Conservation (phyloP, 2,329 filamentous ascomycete genomes). For the Xylaria sp. region DNA sequence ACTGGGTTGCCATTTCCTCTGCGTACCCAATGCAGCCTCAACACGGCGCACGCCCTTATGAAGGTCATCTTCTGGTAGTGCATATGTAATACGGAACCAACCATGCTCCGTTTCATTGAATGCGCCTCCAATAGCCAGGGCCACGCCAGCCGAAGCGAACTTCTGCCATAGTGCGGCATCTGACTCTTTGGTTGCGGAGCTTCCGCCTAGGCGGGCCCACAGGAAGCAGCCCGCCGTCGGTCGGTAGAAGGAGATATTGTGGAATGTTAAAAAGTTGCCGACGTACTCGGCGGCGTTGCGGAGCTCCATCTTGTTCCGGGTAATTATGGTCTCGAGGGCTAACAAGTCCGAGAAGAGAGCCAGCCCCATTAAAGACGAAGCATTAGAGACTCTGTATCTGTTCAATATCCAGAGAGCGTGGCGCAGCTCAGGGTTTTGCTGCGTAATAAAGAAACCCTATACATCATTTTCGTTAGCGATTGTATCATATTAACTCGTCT, state of each 20-base stretch:
- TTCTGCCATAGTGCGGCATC: slow-evolving; percentile 14
- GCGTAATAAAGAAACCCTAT: slow-evolving; percentile 27
- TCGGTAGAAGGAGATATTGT: slow-evolving; percentile 24
- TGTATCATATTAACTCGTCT: too few relatives aligned
- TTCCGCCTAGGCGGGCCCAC: slow-evolving; percentile 26
- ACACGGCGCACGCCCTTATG: slow-evolving; percentile 18
- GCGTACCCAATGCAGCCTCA: slow-evolving; percentile 9
- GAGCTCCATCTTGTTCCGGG: slow-evolving; percentile 13
- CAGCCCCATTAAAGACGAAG: slow-evolving; percentile 19
- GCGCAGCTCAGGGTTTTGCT: slow-evolving; percentile 23
- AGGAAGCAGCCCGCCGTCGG: slow-evolving; percentile 26
- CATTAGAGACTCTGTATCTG: slow-evolving; percentile 24
- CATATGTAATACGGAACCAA: slow-evolving; percentile 29
- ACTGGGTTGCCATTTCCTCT: slow-evolving; percentile 9
- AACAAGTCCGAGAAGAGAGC: slow-evolving; percentile 25
- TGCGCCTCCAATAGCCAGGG: slow-evolving; percentile 20
- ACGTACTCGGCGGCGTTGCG: slow-evolving; percentile 23
- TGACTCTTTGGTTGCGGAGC: slow-evolving; percentile 21
- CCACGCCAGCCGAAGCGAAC: slow-evolving; percentile 25
- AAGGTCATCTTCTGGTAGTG: slow-evolving; percentile 21
- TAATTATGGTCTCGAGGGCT: slow-evolving; percentile 19
- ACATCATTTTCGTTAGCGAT: not conserved
- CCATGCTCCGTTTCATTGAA: slow-evolving; percentile 22
- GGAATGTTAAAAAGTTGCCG: slow-evolving; percentile 23
- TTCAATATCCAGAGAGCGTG: slow-evolving; percentile 21